Base-by-base conservation (phyloP, 2,329 filamentous ascomycete genomes). In the Cladosporium colombiae region DNA sequence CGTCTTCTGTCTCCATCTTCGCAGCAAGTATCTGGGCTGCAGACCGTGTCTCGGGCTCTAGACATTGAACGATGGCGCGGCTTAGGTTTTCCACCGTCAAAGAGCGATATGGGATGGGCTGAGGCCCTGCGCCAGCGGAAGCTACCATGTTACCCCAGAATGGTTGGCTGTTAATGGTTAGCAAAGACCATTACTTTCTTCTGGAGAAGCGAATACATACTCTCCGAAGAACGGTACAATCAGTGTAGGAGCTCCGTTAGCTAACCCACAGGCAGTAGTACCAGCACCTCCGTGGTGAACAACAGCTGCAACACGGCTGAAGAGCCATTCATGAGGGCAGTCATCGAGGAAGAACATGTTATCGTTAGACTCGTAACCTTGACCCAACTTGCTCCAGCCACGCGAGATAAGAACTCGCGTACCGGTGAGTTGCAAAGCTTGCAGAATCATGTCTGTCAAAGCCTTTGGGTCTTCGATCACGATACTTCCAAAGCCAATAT, bases 401-500 rank as follows among this genome's bases (percentile, higher is more conserved):
- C 78, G 78, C 0, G 83, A 85, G 0, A 87, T 75, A 1, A 87
- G 77, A 0, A 81, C 83, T 16, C 84, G 79, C 1, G 77, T 76
- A 4, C 83, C 83, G 11, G 78, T 75, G 33, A 70, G 73, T 61
- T 82, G 79, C 5, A 92, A 81, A 0, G 90, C 90, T 18, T 89
- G 85, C 63, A 93, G 89, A 4, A 93, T 89, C 67, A 88, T 83
- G 10, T 81, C 79, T 0, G 90, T 92, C 76, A 93, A 83, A 0
- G 80, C 84, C 65, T 89, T 84, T 0, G 90, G 89, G 67, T 93
- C 86, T 60, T 92, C 89, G 0, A 93, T 87, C 2, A 93, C 90
- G 61, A 93, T 93, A 0, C 88, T 91, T 0, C 91, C 91, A 71
- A 93, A 93, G 0, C 91, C 91, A 68, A 93, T 90, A 72, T 93